phyloP scores from a whole-genome alignment of 495 filamentous ascomycete species.

The Jackrogersella minutella region DNA sequence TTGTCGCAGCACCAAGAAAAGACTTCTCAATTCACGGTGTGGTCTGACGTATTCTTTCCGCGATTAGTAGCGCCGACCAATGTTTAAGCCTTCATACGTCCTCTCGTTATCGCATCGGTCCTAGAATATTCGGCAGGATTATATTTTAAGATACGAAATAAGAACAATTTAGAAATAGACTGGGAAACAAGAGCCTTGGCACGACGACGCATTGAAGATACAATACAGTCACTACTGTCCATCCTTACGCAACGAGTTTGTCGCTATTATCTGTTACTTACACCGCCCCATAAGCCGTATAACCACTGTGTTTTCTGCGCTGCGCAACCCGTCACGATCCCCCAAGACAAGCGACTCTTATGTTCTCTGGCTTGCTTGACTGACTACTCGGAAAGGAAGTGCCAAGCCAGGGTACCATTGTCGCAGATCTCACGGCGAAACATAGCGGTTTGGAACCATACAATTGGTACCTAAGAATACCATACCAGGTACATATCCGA shows the following conservation, averaged over 20 bases:
- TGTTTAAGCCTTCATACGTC: not conserved
- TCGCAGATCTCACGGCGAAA: slow-evolving; percentile 37
- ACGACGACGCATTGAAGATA: slow-evolving; percentile 9
- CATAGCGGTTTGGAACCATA: slow-evolving; percentile 21
- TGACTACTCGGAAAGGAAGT: slow-evolving; percentile 19
- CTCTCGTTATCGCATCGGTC: slow-evolving; percentile 14
- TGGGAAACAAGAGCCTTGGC: slow-evolving; percentile 1
- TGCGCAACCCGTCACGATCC: slow-evolving; percentile 40
- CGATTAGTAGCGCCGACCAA: slow-evolving; percentile 4
- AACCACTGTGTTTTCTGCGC: slow-evolving; percentile 15
- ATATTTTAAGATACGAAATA: slow-evolving; percentile 42
- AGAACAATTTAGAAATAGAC: slow-evolving; percentile 12
- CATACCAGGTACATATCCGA: not conserved
- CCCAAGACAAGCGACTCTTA: slow-evolving; percentile 12
- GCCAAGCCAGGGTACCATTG: slow-evolving; percentile 36
- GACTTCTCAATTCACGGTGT: not conserved
- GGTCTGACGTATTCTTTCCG: slow-evolving; percentile 10
- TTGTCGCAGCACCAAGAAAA: slow-evolving; percentile 12
- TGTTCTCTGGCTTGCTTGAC: slow-evolving; percentile 14
- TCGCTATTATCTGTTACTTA: slow-evolving; percentile 18
- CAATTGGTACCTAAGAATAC: not conserved
- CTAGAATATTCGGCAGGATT: slow-evolving; percentile 17
- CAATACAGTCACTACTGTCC: slow-evolving; percentile 4
- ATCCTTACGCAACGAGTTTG: slow-evolving; percentile 16
- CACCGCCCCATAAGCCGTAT: slow-evolving; percentile 33